Evolutionary conservation across 306 rosid genomes (phyloP).

Genomic region (Amphicarpaea edgeworthii): DNA sequence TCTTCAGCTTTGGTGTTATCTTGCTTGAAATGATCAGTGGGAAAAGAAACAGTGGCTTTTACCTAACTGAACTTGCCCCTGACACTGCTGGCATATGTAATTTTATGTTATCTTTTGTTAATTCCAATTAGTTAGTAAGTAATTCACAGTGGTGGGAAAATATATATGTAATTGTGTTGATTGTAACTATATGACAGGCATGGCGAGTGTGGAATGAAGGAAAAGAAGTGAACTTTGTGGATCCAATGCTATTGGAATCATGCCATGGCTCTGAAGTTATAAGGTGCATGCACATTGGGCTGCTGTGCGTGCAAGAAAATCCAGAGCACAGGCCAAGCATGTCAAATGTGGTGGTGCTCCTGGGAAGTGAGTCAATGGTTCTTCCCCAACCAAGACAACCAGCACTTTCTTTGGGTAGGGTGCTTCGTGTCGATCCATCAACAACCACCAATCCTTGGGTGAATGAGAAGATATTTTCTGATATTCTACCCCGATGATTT

Average conservation of each 20-base stretch:
- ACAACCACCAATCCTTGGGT: conserved; percentile 25
- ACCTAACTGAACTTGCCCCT: conserved; percentile 52
- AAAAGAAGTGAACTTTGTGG: conserved; percentile 55
- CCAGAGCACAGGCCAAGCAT: conserved; percentile 62
- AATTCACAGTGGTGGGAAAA: neutral
- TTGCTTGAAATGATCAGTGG: conserved; percentile 65
- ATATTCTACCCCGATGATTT: conserved; percentile 40
- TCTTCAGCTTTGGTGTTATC: conserved; percentile 69
- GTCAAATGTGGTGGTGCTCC: conserved; percentile 52
- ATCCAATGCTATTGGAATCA: conserved; percentile 47
- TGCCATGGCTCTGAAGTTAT: conserved; percentile 37
- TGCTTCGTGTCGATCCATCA: conserved; percentile 27
- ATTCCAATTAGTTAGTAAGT: neutral
- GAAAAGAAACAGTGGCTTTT: conserved; percentile 58
- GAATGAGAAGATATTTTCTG: conserved; percentile 39
- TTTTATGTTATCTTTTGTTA: neutral
- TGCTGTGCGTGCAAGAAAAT: conserved; percentile 68
- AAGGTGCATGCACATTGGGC: conserved; percentile 60
- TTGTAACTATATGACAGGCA: conserved; percentile 48
- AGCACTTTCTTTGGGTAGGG: conserved; percentile 44
- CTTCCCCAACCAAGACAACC: conserved; percentile 64
- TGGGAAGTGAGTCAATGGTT: conserved; percentile 48
- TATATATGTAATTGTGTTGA: neutral
- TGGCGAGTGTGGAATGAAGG: conserved; percentile 63
- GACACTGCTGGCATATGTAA: conserved; percentile 62